These are phyloP conservation scores for Pichia sp. DNA, from an alignment of 1,139 yeast species.

Conservation along the genomic window DNA sequence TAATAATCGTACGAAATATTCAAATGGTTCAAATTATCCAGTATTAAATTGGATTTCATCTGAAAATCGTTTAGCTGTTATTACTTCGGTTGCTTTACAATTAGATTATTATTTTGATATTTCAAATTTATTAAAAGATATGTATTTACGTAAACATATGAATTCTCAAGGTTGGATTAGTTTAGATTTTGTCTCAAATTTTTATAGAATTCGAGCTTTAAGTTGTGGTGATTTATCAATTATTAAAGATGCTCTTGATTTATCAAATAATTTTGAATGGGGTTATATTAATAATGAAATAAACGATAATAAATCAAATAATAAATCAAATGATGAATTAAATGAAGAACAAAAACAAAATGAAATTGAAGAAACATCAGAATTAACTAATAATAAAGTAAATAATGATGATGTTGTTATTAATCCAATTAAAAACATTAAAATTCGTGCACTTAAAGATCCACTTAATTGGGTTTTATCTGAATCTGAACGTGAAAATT, in stretches of 20 bases:
- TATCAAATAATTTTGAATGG: conserved; percentile 39
- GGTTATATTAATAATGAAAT: conserved; percentile 18
- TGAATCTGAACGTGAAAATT: conserved; percentile 37
- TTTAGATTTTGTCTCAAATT: conserved; percentile 54
- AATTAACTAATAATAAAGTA: background rate
- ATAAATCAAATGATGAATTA: conserved; percentile 16
- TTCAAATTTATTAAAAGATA: conserved; percentile 79
- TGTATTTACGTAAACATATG: conserved; percentile 75
- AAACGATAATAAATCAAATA: no score
- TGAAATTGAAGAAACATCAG: no score
- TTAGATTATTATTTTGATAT: conserved; percentile 83
- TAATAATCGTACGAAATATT: background rate
- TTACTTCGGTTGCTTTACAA: conserved; percentile 41
- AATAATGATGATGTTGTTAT: background rate
- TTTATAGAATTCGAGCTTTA: conserved; percentile 64
- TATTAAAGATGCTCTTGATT: conserved; percentile 40
- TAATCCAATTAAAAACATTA: conserved; percentile 20
- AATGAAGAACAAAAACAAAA: background rate
- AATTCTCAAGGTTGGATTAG: conserved; percentile 69
- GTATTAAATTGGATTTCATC: conserved; percentile 12
- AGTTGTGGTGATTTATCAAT: conserved; percentile 44
- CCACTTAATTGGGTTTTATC: conserved; percentile 49
- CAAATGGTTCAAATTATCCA: background rate
- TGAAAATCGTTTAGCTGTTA: conserved; percentile 11
- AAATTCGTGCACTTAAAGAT: conserved; percentile 39